Base-by-base conservation (phyloP, 176 grass and related monocot species). In the Avena eriantha region DNA sequence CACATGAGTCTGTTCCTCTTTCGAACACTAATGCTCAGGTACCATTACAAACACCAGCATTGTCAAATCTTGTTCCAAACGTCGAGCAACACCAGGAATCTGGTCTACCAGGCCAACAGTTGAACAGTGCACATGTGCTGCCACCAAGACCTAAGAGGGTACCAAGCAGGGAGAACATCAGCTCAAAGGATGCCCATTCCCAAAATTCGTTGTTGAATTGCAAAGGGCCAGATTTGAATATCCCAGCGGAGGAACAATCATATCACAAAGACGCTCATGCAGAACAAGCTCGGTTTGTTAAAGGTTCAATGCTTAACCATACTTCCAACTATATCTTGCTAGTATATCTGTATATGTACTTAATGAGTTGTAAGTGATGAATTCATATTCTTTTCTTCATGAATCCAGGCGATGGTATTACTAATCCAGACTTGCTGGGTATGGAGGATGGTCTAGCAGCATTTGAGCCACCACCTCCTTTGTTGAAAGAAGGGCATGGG, bases 101-200 rank as follows among this genome's bases (percentile, higher is more conserved):
- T 63, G 67, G 86, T 87, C 84, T 90, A 45, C 51, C 77, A 51
- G 84, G 93, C 11, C 88, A 89, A 23, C 90, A 90, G 46, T 89
- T 94, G 34, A 71, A 50, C 84, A 89, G 89, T 91, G 72, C 61
- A 43, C 84, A 88, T 84, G 80, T 39, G 7, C 73, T 95, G 47
- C 94, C 94, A 78, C 90, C 94, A 51, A 99, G 94, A 88, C 92
- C 97, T 71, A 97, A 88, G 87, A 91, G 85, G 69, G 77, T 94
- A 86, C 86, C 97, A 61, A 92, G 88, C 80, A 93, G 88, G 80
- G 94, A 99, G 49, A 90, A 93, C 41, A 92, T 90, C 77, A 92
- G 82, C 18, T 91, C 87, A 48, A 93, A 87, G 67, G 92, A 94
- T 43, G 84, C 87, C 8, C 83, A 79, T 68, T 82, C 87, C 63